Evolutionary conservation across 768 basidiomycete species (phyloP), one percentile per base, ranked within the genome.

Genomic region (Mycena kentingensis): DNA sequence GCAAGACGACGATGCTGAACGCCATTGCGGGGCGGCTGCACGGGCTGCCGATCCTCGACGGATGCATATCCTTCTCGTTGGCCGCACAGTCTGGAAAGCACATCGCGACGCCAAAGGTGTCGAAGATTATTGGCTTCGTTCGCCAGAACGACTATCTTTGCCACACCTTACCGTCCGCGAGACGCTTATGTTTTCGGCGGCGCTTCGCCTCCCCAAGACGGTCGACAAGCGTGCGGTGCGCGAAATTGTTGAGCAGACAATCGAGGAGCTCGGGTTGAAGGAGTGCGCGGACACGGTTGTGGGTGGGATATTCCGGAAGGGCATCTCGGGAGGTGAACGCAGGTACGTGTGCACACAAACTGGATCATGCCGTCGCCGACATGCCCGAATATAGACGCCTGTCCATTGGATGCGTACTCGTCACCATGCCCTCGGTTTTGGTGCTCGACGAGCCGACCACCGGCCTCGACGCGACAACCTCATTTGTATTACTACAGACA

Each of bases 271-370:
- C 3, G 76, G 78, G 0, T 60, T 79, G 16, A 55, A 63, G 5
- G 76, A 76, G 25, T 73, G 67, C 0, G 74, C 73, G 5, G 70
- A 78, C 27, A 75, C 73, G 3, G 60, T 75, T 7, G 73, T 79
- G 3, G 78, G 77, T 7, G 77, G 75, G 16, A 70, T 69, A 1
- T 57, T 57, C 24, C 59, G 70, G 22, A 77, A 76, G 44, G 78
- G 78, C n/a, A 77, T 79, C 52, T 75, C 73, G 5, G 78, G 78
- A 4, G 78, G 78, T 3, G 77, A 80, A 58, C 54, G 58, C 24
- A 69, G 73, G 58, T 61, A 44, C 21, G 54, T 38, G 13, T 39
- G 10, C 13, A 2, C 24, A 10, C 18, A 15, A 24, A 32, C 7
- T 36, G 13, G 10, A 15, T 25, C 22, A 16, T 22, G n/a, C 10